Evolutionary conservation across 331 rosid species (phyloP).

Genomic region (Acacia concinna): DNA sequence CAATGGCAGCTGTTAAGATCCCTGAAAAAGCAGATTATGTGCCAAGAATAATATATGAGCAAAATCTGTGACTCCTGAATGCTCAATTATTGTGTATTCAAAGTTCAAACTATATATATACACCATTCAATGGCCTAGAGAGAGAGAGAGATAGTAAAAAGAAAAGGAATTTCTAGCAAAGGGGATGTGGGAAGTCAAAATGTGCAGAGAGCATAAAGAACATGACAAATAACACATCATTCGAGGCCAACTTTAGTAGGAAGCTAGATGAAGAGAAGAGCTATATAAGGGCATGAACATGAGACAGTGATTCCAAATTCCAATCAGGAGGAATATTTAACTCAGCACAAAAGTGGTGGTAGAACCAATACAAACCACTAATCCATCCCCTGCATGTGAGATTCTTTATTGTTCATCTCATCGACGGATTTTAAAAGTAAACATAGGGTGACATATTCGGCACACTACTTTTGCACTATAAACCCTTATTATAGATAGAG

Average conservation of each 20-base stretch:
- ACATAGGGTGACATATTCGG: conserved; percentile 13
- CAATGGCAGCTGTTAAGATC: conserved; percentile 78
- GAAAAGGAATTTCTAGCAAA: background rate
- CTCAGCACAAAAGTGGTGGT: conserved; percentile 26
- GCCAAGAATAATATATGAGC: conserved; percentile 24
- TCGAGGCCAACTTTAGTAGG: conserved; percentile 31
- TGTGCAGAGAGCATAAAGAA: conserved; percentile 41
- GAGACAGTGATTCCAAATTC: conserved; percentile 50
- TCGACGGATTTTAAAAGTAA: conserved; percentile 16
- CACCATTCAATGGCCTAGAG: conserved; percentile 26
- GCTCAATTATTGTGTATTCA: conserved; percentile 9
- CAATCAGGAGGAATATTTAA: conserved; percentile 37
- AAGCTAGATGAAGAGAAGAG: background rate
- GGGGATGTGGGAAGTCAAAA: conserved; percentile 31
- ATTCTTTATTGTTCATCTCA: conserved; percentile 28
- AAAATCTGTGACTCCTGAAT: conserved; percentile 14
- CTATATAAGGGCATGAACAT: conserved; percentile 25
- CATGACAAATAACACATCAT: conserved; percentile 19
- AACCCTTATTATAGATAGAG: conserved; percentile 6
- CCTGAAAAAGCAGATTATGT: conserved; percentile 60
- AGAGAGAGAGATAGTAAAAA: background rate
- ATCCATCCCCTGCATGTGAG: conserved; percentile 30
- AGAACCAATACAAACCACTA: conserved; percentile 47
- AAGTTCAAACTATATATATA: background rate
- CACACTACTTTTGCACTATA: conserved; percentile 15